phyloP scores from a whole-genome alignment of 257 asterid species.

The Scutellaria barbata region DNA sequence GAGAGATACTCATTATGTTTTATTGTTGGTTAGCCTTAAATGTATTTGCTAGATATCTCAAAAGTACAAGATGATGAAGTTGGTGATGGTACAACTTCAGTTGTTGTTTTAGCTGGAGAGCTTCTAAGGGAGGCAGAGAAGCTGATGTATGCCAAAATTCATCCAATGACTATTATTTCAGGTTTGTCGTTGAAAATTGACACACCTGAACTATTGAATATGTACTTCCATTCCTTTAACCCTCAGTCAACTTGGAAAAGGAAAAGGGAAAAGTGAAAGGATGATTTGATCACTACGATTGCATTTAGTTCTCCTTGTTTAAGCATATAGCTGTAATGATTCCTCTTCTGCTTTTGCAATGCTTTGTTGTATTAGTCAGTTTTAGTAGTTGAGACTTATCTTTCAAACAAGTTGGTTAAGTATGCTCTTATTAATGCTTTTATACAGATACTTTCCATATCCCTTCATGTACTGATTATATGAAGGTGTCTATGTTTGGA shows the following conservation, averaged over 20 bases:
- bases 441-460: background rate
- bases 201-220: background rate
- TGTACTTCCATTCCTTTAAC: background rate
- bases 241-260: background rate
- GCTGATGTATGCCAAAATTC: constrained; percentile 85
- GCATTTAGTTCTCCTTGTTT: background rate
- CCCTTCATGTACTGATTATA: background rate
- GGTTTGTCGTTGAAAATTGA: constrained; percentile 46
- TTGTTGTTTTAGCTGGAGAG: constrained; percentile 97
- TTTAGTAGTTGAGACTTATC: background rate
- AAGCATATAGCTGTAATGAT: background rate
- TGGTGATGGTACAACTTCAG: constrained; percentile 99
- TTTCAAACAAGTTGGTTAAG: background rate
- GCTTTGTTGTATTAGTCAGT: background rate
- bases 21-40: constrained; percentile 38
- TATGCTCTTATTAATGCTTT: background rate
- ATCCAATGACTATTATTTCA: constrained; percentile 92
- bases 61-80: constrained; percentile 99
- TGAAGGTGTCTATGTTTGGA: constrained; percentile 1
- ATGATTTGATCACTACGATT: background rate
- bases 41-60: constrained; percentile 69
- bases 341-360: background rate
- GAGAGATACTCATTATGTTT: background rate
- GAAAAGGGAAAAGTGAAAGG: background rate
- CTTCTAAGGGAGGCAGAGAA: constrained; percentile 97